Base-by-base conservation (phyloP, 129 eudicot species). In the Saussurea involucrata region DNA sequence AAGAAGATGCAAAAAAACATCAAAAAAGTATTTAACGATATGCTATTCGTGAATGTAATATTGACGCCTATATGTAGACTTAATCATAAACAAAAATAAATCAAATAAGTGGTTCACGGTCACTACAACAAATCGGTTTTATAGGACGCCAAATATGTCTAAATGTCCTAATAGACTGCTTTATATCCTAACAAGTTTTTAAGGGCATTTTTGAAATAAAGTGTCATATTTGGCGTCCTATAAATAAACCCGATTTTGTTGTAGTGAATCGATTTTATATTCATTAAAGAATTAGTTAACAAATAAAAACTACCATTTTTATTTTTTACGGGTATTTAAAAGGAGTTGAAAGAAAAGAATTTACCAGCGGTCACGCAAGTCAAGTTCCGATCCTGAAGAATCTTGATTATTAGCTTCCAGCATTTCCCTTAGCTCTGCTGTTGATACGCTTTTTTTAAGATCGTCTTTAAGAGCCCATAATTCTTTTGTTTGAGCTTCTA, bases 401-500 rank as follows among this genome's bases (percentile, higher is more conserved):
- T 83, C 85, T 81, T 95, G 98, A 64, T 85, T 81, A 81, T 95
- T 95, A 70, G 80, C 87, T 73, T 85, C 92, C 75, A 95, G 88
- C 96, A 95, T 95, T 83, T 86, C 86, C 63, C 88, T 85, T 77
- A 95, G 72, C 85, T 91, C 96, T 28, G 83, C 66, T 17, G 85
- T 86, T 11, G 89, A 53, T 24, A 95, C 96, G 21, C 86, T 66
- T 69, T 89, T 95, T 71, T 87, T 88, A 22, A 95, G 89, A 83
- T 92, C 89, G 74, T 95, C 98, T 84, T 95, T 95, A 42, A 95
- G 83, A 75, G 87, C 87, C 98, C 98, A 95, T 69, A 95, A 27
- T 44, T 86, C 89, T 83, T 78, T 95, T 37, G 84, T 81, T 81
- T 95, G 98, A 71, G 89, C 90, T 83, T 95, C 97, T 83, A 94